Base-by-base conservation (phyloP, 2,329 filamentous ascomycete species). In the Exophiala spinifera region DNA sequence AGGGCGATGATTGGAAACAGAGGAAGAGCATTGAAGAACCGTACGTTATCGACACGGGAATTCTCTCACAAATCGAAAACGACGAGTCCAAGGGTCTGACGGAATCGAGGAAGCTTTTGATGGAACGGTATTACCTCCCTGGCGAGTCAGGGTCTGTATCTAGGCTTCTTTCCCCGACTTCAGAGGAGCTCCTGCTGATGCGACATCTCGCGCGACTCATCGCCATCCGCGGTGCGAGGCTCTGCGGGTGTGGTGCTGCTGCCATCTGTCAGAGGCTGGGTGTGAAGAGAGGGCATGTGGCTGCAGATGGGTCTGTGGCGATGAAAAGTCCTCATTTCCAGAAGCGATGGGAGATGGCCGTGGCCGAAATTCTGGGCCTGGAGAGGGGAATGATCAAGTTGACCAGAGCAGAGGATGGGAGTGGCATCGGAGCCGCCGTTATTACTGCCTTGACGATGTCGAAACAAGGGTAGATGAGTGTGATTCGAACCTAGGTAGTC, bases 201-300 rank as follows among this genome's bases (percentile, higher is more conserved):
- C 89, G 91, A 63, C 87, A 89, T 59, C 83, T 95, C 20, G 88
- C 92, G 14, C 91, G 97, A 75, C 80, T 99, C 46, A 96, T 99
- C 62, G 94, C 92, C 51, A 96, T 91, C 23, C 89, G 94, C 59
- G 89, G 91, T 31, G 94, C 94, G 42, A 88, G 94, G 60, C 83
- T 99, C 50, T 96, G 91, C 14, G 86, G 91, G 31, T 97, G 94
- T 68, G 94, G 94, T 74, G 89, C 97, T 50, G 91, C 92, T 11
- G 94, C 92, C 53, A 96, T 99, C 67, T 91, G 88, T 81, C 95
- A 86, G 76, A 96, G 97, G 85, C 96, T 96, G 82, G 82, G 83
- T 62, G 91, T 91, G 72, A 75, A 87, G 67, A 81, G 82, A 28
- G 95, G 89, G 76, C 92, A 97, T 72, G 94, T 97, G 40, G 94